Evolutionary conservation across 768 basidiomycete species (phyloP), one percentile per base, ranked within the genome.

Genomic region (Candolleomyces aberdarensis): DNA sequence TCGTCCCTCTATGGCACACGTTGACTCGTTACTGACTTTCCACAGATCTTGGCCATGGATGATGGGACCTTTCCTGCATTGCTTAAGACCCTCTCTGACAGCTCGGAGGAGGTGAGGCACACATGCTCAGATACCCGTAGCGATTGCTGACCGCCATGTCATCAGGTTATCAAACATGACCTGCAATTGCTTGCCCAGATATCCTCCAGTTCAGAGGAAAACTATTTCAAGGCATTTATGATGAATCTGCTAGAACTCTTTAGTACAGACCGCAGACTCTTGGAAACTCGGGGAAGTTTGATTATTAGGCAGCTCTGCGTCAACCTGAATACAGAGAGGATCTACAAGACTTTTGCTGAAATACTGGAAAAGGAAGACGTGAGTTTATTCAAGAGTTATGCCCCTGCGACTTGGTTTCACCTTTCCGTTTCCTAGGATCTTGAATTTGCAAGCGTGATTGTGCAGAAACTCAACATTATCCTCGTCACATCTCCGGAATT

Each of bases 351-450:
- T 0, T 94, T 98, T 70, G 96, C 97, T 0, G 97, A 98, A 76
- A 95, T 99, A 40, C 72, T 99, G 65, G 97, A 98, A 77, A 96
- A 95, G 71, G 97, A 99, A 77, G 97, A 98, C 78, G 96, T 94
- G 63, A 56, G 83, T 70, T 0, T 11, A 26, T 20, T n/a, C 11
- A 7, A 36, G 11, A 36, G 2, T 36, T 36, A 36, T 36, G 11
- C 36, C 11, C 36, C 36, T 11, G 1, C 8, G 36, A 36, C 36
- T 6, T 6, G 36, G 11, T 36, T 36, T 11, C 11, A 11, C 6
- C 36, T 8, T 36, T 36, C 36, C 36, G 6, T 36, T 36, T 36
- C 36, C 31, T 61, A 96, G 94, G 97, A 99, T 71, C 83, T 98
- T 46, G 97, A 98, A 72, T 98, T 98, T 72, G 96, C 96, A 1